Percentiles rank a stretch among this genome's conserved stretches.
phyloP scores from a whole-genome alignment of 2,329 filamentous ascomycete species.

The Pseudocercospora pini-densiflorae region DNA sequence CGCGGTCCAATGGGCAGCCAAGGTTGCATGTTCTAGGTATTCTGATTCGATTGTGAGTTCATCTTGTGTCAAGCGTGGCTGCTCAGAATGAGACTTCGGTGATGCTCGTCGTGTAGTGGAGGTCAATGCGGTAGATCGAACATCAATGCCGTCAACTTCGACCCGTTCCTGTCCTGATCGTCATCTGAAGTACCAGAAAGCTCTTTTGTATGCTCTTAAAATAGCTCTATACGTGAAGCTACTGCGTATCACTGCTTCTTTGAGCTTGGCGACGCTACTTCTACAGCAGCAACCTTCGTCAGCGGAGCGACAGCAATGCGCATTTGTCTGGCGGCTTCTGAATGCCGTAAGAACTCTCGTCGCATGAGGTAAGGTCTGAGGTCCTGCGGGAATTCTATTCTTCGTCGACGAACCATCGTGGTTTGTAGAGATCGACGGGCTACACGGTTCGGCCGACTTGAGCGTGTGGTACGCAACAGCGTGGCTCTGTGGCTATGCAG shows the following conservation, averaged over 20 bases:
- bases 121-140: too few relatives aligned
- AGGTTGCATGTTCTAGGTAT: background rate
- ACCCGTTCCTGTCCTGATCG: background rate
- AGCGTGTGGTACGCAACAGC: conserved; percentile 2
- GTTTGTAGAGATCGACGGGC: background rate
- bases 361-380: background rate
- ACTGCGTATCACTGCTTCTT: conserved; percentile 1
- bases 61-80: too few relatives aligned
- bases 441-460: background rate
- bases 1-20: too few relatives aligned
- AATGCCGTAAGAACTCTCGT: background rate
- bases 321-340: background rate
- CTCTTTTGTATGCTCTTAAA: background rate
- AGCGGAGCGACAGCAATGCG: background rate
- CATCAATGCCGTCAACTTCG: too few relatives aligned
- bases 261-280: background rate
- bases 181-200: conserved; percentile 1
- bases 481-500: conserved; percentile 4
- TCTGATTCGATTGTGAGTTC: background rate
- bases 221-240: background rate
- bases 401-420: background rate
- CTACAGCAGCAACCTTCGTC: background rate
- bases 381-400: background rate
- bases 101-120: too few relatives aligned
- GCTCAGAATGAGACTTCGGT: too few relatives aligned